Percentiles rank a stretch among this genome's conserved stretches.
phyloP scores from a whole-genome alignment of 108 stramenopile genomes.

The Nannochloropsis gaditana region DNA sequence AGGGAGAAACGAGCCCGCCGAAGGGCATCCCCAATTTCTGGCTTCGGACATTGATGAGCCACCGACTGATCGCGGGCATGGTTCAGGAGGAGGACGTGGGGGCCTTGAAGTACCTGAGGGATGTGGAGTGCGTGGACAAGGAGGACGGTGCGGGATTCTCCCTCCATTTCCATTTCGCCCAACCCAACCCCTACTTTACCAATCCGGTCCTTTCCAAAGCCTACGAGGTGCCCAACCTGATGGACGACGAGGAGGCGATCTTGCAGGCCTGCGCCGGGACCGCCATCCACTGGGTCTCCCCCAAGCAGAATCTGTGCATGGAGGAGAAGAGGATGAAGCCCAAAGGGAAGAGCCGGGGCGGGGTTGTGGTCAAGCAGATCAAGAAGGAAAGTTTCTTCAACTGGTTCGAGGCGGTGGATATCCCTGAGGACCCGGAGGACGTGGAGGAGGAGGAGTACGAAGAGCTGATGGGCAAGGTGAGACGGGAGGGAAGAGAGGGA shows the following conservation, averaged over 20 bases:
- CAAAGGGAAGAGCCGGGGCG: constrained; percentile 72
- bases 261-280: constrained; percentile 73
- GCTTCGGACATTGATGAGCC: constrained; percentile 41
- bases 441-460: constrained; percentile 17
- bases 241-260: constrained; percentile 81
- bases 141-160: constrained; percentile 75
- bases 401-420: constrained; percentile 59
- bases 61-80: constrained; percentile 32
- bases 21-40: constrained; percentile 37
- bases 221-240: constrained; percentile 80
- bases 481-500: not conserved
- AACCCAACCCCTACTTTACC: constrained; percentile 72
- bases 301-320: constrained; percentile 55
- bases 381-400: constrained; percentile 79
- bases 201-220: constrained; percentile 73
- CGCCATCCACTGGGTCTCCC: constrained; percentile 71
- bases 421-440: constrained; percentile 4
- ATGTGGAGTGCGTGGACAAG: constrained; percentile 49
- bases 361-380: constrained; percentile 66
- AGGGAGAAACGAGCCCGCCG: constrained; percentile 18
- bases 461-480: not conserved
- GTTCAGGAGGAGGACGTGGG: constrained; percentile 26
- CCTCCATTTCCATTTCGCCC: constrained; percentile 70
- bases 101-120: not conserved
- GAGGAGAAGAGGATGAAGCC: constrained; percentile 74